Evolutionary conservation across 352 stramenopile species (phyloP), one percentile per base, ranked within the genome.

Genomic region (Pythium aquatile): DNA sequence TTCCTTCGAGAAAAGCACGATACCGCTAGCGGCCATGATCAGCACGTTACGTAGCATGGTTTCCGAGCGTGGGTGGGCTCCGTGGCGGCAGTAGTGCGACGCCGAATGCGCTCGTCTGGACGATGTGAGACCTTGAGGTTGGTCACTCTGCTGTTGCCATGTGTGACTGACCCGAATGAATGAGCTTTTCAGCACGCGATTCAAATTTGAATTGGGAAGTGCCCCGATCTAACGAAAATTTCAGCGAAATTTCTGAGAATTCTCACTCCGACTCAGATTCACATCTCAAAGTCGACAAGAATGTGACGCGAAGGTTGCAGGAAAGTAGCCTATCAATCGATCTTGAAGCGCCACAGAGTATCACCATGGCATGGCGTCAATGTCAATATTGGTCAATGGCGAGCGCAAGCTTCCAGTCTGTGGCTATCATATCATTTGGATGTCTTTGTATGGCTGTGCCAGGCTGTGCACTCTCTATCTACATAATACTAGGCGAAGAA

Each of bases 1-100:
- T 65, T 97, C 90, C 63, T 97, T 96, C 53, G 85, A 97, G 76
- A 98, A 97, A 58, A 98, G 85, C 61, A 97, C 85, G 73, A 97
- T 93, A 68, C 91, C 91, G 72, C 90, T 97, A 40, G 83, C 89
- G 33, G 88, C 79, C 85, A 98, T 97, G 65, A 98, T 89, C 46
- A 98, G 78, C 52, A 98, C 87, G 72, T 97, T 98, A 57, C 89
- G 87, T 61, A 98, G 85, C 91, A 98, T 97, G 37, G 33, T 39
- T 33, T 32, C 33, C 42, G 26, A 33, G 26, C 16, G 4, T 28
- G 1, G 26, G 26, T 39, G 8, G 9, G 28, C 29, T 24, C 44
- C 44, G 4, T 17, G 24, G 44, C 58, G 33, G 35, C 17, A 32
- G 46, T n/a, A 33, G 42, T 28, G 30, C 20, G 30, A 20, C 24